Evolutionary conservation across 2,329 filamentous ascomycete species (phyloP), one percentile per base, ranked within the genome.

Genomic region (Fusarium illudens): DNA sequence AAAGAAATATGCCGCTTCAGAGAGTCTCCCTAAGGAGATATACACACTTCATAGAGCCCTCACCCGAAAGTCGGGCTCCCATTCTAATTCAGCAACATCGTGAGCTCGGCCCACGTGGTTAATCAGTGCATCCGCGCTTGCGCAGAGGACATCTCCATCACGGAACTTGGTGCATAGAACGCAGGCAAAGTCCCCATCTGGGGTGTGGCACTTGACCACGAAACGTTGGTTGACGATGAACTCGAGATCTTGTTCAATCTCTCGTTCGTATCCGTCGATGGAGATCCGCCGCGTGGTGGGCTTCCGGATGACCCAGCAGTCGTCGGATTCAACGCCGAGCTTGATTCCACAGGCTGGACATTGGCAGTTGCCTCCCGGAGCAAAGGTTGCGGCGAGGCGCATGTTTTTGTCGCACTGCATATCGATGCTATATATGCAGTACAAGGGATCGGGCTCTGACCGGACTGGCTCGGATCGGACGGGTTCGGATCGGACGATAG

Each of bases 241-340:
- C 39, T 73, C 71, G 32, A 72, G 50, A 8, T 71, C 67, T 10
- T 73, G 71, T 7, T 72, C 69, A 9, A 73, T 62, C 3, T 73
- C 63, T 3, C 67, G 48, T 27, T 60, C 46, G 32, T 71, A 67
- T 4, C 69, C 70, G 3, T 60, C 34, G 2, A 60, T 68, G 8
- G 52, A 52, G 27, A 71, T 56, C 17, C 48, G 30, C 4, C 63
- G 60, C 1, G 60, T 36, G 1, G 52, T 64, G 1, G 61, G 69
- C 57, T 73, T 73, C 12, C 59, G 55, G 34, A 73, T 72, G 0
- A 56, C 67, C 71, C 71, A 73, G 9, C 60, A 60, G 4, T 73
- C 71, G 2, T 72, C 70, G 0, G 60, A 57, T 7, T 72, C 70
- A 1, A 71, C 71, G 4, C 55, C 61, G 0, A 73, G 25, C 0